Percentiles rank a stretch among this genome's conserved stretches.
Evolutionary conservation across 2,329 filamentous ascomycete species (phyloP).

Genomic region (Fonsecaea monophora): DNA sequence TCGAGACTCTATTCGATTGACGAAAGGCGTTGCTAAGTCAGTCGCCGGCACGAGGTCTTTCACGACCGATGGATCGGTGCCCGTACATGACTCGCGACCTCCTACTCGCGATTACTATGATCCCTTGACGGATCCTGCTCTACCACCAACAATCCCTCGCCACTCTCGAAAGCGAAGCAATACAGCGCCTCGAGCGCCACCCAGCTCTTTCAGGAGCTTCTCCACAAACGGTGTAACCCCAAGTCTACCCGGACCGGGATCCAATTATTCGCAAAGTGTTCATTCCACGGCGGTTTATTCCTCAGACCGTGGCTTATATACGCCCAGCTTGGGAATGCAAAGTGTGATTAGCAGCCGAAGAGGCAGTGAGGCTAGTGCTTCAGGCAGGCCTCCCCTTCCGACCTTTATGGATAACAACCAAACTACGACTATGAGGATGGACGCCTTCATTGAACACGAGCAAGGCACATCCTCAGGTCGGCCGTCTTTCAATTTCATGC

Average conservation of each 20-base stretch:
- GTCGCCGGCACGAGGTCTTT: constrained; percentile 50
- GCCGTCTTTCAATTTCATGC: constrained; percentile 38
- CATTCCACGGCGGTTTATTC: constrained; percentile 37
- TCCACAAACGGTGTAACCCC: constrained; percentile 56
- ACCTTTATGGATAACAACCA: constrained; percentile 37
- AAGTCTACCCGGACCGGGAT: constrained; percentile 33
- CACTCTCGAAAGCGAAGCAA: constrained; percentile 90
- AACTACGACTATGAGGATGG: constrained; percentile 80
- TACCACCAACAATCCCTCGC: constrained; percentile 61
- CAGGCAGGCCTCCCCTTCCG: constrained; percentile 70
- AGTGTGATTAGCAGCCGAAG: constrained; percentile 47
- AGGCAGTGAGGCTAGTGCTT: constrained; percentile 61
- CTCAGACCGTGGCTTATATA: constrained; percentile 37
- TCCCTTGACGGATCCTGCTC: constrained; percentile 51
- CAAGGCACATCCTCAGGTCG: constrained; percentile 33
- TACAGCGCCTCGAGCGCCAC: constrained; percentile 75
- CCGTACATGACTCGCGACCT: constrained; percentile 41
- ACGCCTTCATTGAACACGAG: constrained; percentile 78
- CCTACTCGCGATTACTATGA: constrained; percentile 40
- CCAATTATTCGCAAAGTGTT: constrained; percentile 37
- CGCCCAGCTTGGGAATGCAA: constrained; percentile 50
- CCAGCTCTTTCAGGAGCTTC: constrained; percentile 79
- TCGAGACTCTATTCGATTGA: constrained; percentile 86
- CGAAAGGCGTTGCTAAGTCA: constrained; percentile 71
- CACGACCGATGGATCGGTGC: constrained; percentile 43